Conservation (phyloP, 2,329 filamentous ascomycete species). For the Aspergillus costaricaensis region DNA sequence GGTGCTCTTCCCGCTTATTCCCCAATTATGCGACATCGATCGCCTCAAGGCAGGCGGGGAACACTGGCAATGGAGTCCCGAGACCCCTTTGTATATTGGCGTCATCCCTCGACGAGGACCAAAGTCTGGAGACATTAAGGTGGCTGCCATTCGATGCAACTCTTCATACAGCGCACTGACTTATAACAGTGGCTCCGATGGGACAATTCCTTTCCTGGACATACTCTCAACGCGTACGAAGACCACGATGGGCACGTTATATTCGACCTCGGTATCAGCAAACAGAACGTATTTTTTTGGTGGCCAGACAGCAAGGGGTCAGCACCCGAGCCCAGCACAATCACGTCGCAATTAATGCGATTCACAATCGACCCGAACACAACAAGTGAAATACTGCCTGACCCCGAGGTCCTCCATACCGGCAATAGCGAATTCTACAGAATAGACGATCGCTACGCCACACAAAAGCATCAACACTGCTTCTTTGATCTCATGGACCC, state of each 20-base stretch:
- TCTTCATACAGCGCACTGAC: not conserved
- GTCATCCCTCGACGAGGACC: conserved; percentile 27
- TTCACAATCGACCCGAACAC: conserved; percentile 31
- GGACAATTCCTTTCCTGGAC: conserved; percentile 38
- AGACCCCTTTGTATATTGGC: conserved; percentile 32
- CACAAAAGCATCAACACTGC: conserved; percentile 40
- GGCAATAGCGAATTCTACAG: conserved; percentile 53
- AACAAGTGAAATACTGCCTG: conserved; percentile 25
- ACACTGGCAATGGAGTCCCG: conserved; percentile 44
- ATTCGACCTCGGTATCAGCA: conserved; percentile 40
- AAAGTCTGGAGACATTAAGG: conserved; percentile 37
- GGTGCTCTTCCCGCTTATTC: conserved; percentile 42
- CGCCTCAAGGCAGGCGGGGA: conserved; percentile 43
- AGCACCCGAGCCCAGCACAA: conserved; percentile 32
- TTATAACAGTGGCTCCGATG: conserved; percentile 42
- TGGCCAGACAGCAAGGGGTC: conserved; percentile 43
- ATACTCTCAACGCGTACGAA: conserved; percentile 43
- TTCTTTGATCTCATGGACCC: conserved; percentile 51
- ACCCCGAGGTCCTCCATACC: conserved; percentile 20
- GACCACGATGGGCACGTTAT: conserved; percentile 30
- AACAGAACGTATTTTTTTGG: conserved; percentile 48
- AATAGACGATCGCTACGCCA: conserved; percentile 50
- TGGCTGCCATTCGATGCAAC: conserved; percentile 2
- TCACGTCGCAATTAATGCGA: conserved; percentile 26
- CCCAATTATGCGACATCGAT: conserved; percentile 38